Conservation (phyloP, 352 stramenopile genomes). For the Pythium pyrilobum region DNA sequence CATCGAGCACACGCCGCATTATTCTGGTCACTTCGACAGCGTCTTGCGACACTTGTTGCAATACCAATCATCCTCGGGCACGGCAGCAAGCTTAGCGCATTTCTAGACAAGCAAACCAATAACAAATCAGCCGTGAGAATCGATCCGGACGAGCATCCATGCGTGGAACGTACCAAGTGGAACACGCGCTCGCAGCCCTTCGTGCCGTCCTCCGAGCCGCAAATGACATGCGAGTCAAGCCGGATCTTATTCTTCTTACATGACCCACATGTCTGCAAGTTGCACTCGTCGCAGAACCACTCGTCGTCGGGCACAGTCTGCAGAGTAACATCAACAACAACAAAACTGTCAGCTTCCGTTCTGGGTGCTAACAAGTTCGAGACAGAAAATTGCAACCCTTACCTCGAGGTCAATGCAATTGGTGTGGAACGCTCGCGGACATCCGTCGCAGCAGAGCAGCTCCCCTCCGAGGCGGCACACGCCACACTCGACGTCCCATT, state of each 20-base stretch:
- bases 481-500: constrained; percentile 88
- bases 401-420: constrained; percentile 71
- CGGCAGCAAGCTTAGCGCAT: constrained; percentile 70
- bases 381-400: neutral
- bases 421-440: constrained; percentile 89
- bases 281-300: constrained; percentile 89
- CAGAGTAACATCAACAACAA: neutral
- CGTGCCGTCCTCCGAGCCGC: constrained; percentile 80
- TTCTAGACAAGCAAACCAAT: constrained; percentile 43
- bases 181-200: constrained; percentile 86
- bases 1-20: neutral
- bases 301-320: constrained; percentile 60
- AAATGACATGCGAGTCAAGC: constrained; percentile 88
- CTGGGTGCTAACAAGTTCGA: neutral
- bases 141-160: neutral
- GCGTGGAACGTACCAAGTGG: constrained; percentile 56
- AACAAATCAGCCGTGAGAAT: neutral
- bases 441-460: constrained; percentile 89
- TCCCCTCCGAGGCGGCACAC: constrained; percentile 82
- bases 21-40: constrained; percentile 23
- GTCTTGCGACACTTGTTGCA: constrained; percentile 68
- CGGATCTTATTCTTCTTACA: constrained; percentile 88
- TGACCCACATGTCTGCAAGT: constrained; percentile 65
- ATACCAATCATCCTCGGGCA: constrained; percentile 87
- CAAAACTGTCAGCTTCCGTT: neutral